Conservation (phyloP, 352 stramenopile genomes). For the Pythium myriotylum region DNA sequence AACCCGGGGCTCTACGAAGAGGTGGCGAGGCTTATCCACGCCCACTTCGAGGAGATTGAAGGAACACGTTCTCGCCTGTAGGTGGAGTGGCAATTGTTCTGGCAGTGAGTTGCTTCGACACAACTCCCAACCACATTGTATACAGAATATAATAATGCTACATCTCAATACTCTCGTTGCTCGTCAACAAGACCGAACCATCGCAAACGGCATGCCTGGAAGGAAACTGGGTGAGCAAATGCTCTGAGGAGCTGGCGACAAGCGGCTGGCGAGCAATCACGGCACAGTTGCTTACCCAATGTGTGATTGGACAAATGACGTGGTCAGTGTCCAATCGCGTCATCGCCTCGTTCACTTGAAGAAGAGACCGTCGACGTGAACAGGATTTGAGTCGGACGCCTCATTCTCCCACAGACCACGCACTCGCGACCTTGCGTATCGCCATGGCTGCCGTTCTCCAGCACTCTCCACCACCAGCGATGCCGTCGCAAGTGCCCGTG, state of each 20-base stretch:
- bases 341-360: neutral
- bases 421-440: neutral
- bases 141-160: too few species aligned
- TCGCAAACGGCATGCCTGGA: too few species aligned
- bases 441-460: neutral
- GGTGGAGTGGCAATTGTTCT: neutral
- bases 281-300: neutral
- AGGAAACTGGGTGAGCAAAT: too few species aligned
- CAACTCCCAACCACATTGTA: too few species aligned
- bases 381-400: neutral
- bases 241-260: too few species aligned
- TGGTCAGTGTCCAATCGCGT: neutral
- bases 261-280: neutral
- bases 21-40: slow-evolving; percentile 23
- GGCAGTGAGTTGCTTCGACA: neutral
- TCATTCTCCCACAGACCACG: neutral
- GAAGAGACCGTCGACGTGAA: neutral
- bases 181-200: too few species aligned
- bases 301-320: neutral
- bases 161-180: too few species aligned
- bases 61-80: slow-evolving; percentile 8
- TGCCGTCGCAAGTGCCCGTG: neutral
- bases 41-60: slow-evolving; percentile 16
- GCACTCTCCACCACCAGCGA: neutral
- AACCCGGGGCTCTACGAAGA: slow-evolving; percentile 34